Conservation (phyloP, 1,284 basidiomycete species). For the Volvariella volvacea region DNA sequence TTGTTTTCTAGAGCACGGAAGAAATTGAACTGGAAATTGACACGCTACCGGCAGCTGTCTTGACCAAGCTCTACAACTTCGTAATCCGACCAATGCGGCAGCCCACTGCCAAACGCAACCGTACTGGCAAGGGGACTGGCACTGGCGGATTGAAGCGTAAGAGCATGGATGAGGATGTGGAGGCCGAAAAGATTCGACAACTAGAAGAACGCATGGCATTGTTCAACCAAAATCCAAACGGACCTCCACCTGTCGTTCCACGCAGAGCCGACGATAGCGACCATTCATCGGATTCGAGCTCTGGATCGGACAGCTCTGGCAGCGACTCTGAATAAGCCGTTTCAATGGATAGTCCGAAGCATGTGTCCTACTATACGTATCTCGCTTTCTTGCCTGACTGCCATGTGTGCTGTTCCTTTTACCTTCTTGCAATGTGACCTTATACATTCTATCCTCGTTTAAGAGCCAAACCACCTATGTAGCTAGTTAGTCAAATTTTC, state of each 20-base stretch:
- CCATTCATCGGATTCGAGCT: conserved; percentile 72
- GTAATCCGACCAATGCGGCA: conserved; percentile 72
- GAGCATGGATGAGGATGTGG: conserved; percentile 87
- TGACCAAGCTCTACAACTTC: conserved; percentile 90
- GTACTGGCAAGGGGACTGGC: conserved; percentile 69
- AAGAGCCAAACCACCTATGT: conserved; percentile 22
- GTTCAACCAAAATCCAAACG: conserved; percentile 52
- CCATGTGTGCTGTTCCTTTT: not conserved
- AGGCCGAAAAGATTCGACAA: conserved; percentile 83
- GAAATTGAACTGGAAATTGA: conserved; percentile 98
- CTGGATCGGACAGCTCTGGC: conserved; percentile 68
- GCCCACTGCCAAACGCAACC: conserved; percentile 56
- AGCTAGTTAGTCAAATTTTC: conserved; percentile 27
- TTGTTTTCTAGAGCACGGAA: conserved; percentile 67
- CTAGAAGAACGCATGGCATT: conserved; percentile 78
- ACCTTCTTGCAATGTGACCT: conserved; percentile 5
- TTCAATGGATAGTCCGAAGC: not conserved
- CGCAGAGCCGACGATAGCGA: conserved; percentile 54
- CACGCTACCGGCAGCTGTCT: conserved; percentile 72
- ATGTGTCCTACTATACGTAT: not conserved
- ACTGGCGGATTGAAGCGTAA: conserved; percentile 86
- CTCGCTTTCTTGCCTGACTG: not conserved
- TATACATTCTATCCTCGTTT: conserved; percentile 4
- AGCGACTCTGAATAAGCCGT: conserved; percentile 70
- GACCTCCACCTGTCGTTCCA: conserved; percentile 21